Evolutionary conservation across 2,329 filamentous ascomycete genomes (phyloP).

Genomic region (Phaeoacremonium minimum): DNA sequence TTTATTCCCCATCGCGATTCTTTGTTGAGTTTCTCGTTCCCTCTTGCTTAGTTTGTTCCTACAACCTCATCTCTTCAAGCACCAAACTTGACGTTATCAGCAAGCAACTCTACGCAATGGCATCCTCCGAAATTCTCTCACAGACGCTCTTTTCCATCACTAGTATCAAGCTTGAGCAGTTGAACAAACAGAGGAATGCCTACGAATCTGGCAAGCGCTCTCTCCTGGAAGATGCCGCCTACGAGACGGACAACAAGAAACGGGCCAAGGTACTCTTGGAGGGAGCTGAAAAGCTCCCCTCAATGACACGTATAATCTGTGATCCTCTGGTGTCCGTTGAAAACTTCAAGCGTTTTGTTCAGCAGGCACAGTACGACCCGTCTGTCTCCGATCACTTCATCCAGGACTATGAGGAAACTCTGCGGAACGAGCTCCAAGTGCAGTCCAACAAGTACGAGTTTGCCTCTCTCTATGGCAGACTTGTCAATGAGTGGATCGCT

Average conservation of each 20-base stretch:
- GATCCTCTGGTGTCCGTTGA: too few species aligned
- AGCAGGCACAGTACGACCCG: conserved; percentile 48
- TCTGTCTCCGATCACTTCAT: conserved; percentile 44
- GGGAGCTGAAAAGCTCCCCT: conserved; percentile 26
- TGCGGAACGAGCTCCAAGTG: conserved; percentile 41
- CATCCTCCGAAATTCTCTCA: conserved; percentile 35
- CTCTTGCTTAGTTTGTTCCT: too few species aligned
- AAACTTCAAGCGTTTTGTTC: conserved; percentile 46
- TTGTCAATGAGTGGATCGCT: conserved; percentile 51
- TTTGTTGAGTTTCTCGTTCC: too few species aligned
- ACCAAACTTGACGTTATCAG: too few species aligned
- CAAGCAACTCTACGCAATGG: conserved; percentile 21
- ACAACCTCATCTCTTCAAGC: too few species aligned
- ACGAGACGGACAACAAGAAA: conserved; percentile 18
- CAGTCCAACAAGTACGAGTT: conserved; percentile 51
- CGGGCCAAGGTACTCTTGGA: conserved; percentile 27
- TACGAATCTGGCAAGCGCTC: conserved; percentile 42
- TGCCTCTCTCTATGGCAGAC: conserved; percentile 48
- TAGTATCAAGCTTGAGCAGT: conserved; percentile 50
- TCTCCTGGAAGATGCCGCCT: conserved; percentile 25
- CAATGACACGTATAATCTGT: conserved; percentile 20
- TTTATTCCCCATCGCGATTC: too few species aligned
- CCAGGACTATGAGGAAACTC: conserved; percentile 36
- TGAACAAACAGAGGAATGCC: conserved; percentile 43
- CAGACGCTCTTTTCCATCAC: conserved; percentile 52